A percentile compares a stretch with the other conserved stretches of the same genome.
These are phyloP conservation scores for Colletotrichum lentis DNA, from an alignment of 2,329 filamentous ascomycete species.

Conservation along the genomic window DNA sequence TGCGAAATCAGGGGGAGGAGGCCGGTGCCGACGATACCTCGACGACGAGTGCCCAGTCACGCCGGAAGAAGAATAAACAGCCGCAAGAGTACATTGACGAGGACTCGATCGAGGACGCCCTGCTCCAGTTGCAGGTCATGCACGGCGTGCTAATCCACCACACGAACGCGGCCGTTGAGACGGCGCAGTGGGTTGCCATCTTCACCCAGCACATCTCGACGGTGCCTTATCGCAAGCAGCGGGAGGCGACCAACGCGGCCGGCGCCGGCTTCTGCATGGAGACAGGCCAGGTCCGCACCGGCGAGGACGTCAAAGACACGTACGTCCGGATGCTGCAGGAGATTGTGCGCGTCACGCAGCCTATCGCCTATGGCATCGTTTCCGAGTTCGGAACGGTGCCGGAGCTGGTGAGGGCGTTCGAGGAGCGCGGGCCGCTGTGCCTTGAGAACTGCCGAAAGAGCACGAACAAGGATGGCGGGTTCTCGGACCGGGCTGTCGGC, in stretches of 20 bases:
- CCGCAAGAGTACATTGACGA: slow-evolving; percentile 67
- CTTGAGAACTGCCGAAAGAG: slow-evolving; percentile 69
- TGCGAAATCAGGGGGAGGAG: slow-evolving; percentile 56
- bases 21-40: slow-evolving; percentile 38
- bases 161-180: slow-evolving; percentile 66
- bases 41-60: slow-evolving; percentile 41
- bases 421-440: slow-evolving; percentile 64
- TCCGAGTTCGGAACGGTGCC: slow-evolving; percentile 66
- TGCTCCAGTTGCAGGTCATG: slow-evolving; percentile 73
- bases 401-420: slow-evolving; percentile 66
- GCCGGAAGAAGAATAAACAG: slow-evolving; percentile 53
- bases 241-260: slow-evolving; percentile 57
- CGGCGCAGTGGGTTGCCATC: slow-evolving; percentile 74
- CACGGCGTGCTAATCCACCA: slow-evolving; percentile 76
- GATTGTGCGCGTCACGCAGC: slow-evolving; percentile 73
- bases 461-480: slow-evolving; percentile 64
- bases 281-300: slow-evolving; percentile 75
- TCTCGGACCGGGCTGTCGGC: slow-evolving; percentile 64
- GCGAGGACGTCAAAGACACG: slow-evolving; percentile 70
- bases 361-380: slow-evolving; percentile 75
- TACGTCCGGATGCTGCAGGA: slow-evolving; percentile 81
- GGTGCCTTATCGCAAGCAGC: slow-evolving; percentile 72
- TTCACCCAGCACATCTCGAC: slow-evolving; percentile 84
- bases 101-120: slow-evolving; percentile 73
- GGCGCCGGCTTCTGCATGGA: slow-evolving; percentile 81